Conservation (phyloP, 305 asterid species). For the Petunia hybrid region DNA sequence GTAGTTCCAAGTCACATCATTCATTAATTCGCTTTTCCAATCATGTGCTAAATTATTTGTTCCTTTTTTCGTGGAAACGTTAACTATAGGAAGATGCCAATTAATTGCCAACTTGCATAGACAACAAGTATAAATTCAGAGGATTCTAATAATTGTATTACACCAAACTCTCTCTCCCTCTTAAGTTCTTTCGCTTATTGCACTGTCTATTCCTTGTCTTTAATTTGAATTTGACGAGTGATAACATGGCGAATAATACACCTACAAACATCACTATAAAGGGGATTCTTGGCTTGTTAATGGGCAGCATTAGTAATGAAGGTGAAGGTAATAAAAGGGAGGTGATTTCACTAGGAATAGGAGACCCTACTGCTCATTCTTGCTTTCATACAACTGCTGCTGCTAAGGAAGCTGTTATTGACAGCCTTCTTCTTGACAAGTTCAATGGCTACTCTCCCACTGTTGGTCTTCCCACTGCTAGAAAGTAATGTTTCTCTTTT, state of each 20-base stretch:
- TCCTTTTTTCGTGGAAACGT: too few relatives aligned
- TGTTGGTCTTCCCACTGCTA: constrained; percentile 48
- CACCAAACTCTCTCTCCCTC: too few relatives aligned
- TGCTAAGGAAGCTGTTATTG: constrained; percentile 43
- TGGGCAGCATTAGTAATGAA: constrained; percentile 33
- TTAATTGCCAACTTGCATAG: too few relatives aligned
- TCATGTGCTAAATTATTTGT: too few relatives aligned
- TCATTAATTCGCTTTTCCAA: too few relatives aligned
- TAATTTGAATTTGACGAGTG: too few relatives aligned
- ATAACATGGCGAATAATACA: constrained; percentile 8
- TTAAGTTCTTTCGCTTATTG: too few relatives aligned
- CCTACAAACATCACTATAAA: constrained; percentile 42
- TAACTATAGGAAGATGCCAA: too few relatives aligned
- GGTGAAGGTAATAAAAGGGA: constrained; percentile 24
- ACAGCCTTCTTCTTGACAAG: constrained; percentile 40
- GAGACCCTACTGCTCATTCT: constrained; percentile 47
- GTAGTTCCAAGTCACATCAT: too few relatives aligned
- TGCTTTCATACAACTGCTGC: constrained; percentile 41
- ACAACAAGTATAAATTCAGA: too few relatives aligned
- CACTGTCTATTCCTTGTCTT: too few relatives aligned
- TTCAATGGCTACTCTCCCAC: constrained; percentile 51
- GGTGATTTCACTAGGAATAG: constrained; percentile 46
- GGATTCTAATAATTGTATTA: too few relatives aligned
- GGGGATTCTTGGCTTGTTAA: constrained; percentile 43
- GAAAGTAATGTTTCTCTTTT: constrained; percentile 35